A percentile compares a stretch with the other conserved stretches of the same genome.
These are phyloP conservation scores for Blastosporella zonata DNA, from an alignment of 1,284 basidiomycete species.

Conservation along the genomic window DNA sequence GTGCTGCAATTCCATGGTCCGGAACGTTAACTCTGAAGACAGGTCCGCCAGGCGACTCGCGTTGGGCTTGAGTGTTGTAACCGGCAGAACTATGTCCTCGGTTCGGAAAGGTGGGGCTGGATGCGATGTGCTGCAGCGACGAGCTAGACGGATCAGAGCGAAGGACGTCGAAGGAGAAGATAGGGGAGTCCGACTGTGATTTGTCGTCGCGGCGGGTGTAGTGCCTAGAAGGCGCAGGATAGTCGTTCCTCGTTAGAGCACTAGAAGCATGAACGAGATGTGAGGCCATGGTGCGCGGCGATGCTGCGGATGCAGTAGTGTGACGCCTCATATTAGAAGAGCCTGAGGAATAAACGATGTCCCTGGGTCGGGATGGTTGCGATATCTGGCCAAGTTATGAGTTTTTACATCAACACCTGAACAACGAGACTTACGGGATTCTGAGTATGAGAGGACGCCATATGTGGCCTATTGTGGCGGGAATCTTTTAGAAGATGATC, in stretches of 20 bases:
- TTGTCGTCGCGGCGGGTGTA: neutral
- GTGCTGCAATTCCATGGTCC: constrained; percentile 1
- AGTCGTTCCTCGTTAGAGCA: neutral
- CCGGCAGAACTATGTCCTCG: constrained; percentile 18
- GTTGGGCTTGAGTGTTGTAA: constrained; percentile 1
- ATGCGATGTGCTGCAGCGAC: constrained; percentile 42
- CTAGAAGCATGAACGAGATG: neutral
- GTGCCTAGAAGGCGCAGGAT: neutral
- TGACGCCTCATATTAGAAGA: constrained; percentile 6
- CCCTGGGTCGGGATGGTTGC: neutral
- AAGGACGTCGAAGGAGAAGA: constrained; percentile 39
- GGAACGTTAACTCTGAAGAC: constrained; percentile 33
- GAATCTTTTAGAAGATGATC: constrained; percentile 26
- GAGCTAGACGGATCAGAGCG: constrained; percentile 38
- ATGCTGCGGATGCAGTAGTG: neutral
- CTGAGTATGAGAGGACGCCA: too few species aligned
- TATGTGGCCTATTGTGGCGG: constrained; percentile 11
- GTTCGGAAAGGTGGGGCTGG: constrained; percentile 37
- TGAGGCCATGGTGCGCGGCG: neutral
- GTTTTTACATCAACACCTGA: too few species aligned
- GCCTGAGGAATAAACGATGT: neutral
- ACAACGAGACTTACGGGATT: too few species aligned
- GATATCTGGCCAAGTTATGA: neutral
- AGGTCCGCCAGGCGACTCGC: constrained; percentile 30
- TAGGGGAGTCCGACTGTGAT: constrained; percentile 13